Conservation (phyloP, 1,139 yeast species). For the Suhomyces bokatorum region DNA sequence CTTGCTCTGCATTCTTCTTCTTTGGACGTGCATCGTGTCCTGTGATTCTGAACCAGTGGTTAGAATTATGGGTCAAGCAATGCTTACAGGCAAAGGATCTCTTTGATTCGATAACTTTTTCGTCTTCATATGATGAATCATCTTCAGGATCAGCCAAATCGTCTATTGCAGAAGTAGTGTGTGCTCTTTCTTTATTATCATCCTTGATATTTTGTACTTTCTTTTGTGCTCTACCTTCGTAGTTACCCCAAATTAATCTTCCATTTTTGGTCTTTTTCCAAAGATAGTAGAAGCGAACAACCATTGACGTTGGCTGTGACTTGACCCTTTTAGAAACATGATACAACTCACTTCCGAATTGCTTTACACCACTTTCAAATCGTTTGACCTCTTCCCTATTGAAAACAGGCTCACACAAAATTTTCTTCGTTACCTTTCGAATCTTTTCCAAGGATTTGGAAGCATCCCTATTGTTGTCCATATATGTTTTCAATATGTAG, state of each 20-base stretch:
- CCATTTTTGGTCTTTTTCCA: conserved; percentile 91
- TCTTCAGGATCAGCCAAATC: conserved; percentile 63
- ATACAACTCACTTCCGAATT: conserved; percentile 77
- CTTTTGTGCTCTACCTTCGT: conserved; percentile 67
- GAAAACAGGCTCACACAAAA: conserved; percentile 75
- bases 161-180: conserved; percentile 25
- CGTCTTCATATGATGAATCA: conserved; percentile 66
- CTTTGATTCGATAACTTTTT: conserved; percentile 38
- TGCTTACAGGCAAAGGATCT: conserved; percentile 60
- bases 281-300: conserved; percentile 80
- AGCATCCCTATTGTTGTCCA: conserved; percentile 53
- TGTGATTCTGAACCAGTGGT: conserved; percentile 72
- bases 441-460: conserved; percentile 44
- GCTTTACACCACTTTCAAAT: conserved; percentile 75
- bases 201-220: conserved; percentile 40
- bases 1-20: conserved; percentile 18
- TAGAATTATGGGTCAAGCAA: conserved; percentile 56
- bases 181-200: conserved; percentile 23
- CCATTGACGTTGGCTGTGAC: conserved; percentile 70
- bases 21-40: conserved; percentile 48
- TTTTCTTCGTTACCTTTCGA: conserved; percentile 51
- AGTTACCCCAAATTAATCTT: conserved; percentile 78
- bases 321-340: conserved; percentile 70
- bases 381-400: conserved; percentile 57
- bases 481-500: conserved; percentile 56